phyloP scores from a whole-genome alignment of 768 basidiomycete genomes.

The Termitomyces titanicus region DNA sequence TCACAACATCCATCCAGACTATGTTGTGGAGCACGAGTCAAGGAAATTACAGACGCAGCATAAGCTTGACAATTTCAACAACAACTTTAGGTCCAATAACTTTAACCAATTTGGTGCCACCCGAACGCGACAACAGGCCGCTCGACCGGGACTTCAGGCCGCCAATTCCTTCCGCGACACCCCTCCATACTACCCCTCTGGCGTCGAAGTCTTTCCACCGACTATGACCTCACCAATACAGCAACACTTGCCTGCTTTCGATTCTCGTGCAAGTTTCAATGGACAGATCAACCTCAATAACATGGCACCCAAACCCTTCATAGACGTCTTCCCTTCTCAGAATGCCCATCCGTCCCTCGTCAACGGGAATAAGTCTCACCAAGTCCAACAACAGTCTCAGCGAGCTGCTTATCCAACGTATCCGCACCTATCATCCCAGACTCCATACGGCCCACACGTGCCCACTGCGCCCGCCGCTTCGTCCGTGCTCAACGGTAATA shows the following conservation, averaged over 20 bases:
- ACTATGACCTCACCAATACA: constrained; percentile 37
- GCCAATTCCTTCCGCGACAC: constrained; percentile 35
- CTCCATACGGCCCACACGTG: constrained; percentile 71
- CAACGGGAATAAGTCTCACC: constrained; percentile 18
- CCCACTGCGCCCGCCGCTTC: constrained; percentile 31
- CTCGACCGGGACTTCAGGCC: constrained; percentile 28
- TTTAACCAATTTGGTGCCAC: constrained; percentile 36
- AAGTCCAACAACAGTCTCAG: constrained; percentile 25
- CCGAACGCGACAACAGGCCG: constrained; percentile 36
- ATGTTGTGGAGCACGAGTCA: constrained; percentile 33
- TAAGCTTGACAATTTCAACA: constrained; percentile 34
- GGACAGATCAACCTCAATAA: constrained; percentile 23
- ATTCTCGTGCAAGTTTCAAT: constrained; percentile 30
- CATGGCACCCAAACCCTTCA: constrained; percentile 23
- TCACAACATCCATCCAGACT: constrained; percentile 36
- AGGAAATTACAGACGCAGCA: constrained; percentile 29
- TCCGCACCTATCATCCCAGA: constrained; percentile 63
- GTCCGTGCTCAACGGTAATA: constrained; percentile 16
- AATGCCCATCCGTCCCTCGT: constrained; percentile 18
- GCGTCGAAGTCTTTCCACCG: constrained; percentile 31
- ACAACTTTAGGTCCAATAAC: constrained; percentile 24
- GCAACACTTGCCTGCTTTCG: constrained; percentile 33
- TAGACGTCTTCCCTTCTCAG: constrained; percentile 26
- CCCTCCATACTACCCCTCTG: constrained; percentile 26
- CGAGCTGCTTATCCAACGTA: constrained; percentile 26